Evolutionary conservation across 768 basidiomycete species (phyloP).

Genomic region (Russula lepida): DNA sequence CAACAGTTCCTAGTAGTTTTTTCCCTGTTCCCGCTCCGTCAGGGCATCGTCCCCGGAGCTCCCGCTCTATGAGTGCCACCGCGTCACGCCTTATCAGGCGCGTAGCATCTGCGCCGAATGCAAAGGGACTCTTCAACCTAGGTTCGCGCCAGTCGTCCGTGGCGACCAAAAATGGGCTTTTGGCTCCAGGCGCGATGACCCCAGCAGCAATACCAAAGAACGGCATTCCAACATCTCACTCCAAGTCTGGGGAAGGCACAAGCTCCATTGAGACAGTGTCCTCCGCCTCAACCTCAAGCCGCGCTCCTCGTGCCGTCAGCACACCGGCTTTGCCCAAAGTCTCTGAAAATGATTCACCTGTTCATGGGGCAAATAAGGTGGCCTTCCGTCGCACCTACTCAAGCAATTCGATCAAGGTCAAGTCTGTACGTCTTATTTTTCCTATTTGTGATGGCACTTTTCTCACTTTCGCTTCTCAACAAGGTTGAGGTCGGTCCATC

Average conservation of each 20-base stretch:
- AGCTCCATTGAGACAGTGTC: conserved; percentile 74
- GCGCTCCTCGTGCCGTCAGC: conserved; percentile 29
- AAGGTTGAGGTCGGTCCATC: conserved; percentile 91
- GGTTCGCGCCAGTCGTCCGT: conserved; percentile 42
- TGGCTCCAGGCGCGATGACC: conserved; percentile 58
- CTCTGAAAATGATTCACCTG: conserved; percentile 32
- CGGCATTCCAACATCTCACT: conserved; percentile 38
- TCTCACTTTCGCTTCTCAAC: conserved; percentile 2
- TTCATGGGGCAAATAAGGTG: conserved; percentile 48
- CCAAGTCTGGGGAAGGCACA: conserved; percentile 35
- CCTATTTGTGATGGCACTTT: background rate
- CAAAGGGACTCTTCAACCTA: conserved; percentile 77
- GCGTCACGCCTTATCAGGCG: conserved; percentile 88
- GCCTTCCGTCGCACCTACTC: conserved; percentile 94
- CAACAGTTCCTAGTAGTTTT: conserved; percentile 40
- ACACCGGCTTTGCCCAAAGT: conserved; percentile 33
- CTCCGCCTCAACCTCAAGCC: conserved; percentile 61
- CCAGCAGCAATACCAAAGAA: conserved; percentile 47
- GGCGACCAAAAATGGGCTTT: conserved; percentile 67
- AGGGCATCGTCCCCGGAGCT: conserved; percentile 42
- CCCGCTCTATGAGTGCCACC: conserved; percentile 60
- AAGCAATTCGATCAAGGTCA: conserved; percentile 93
- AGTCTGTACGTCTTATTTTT: conserved; percentile 50
- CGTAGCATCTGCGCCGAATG: conserved; percentile 94
- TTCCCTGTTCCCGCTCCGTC: conserved; percentile 32